Conservation (phyloP, 257 asterid genomes). For the Ehretia macrophylla region DNA sequence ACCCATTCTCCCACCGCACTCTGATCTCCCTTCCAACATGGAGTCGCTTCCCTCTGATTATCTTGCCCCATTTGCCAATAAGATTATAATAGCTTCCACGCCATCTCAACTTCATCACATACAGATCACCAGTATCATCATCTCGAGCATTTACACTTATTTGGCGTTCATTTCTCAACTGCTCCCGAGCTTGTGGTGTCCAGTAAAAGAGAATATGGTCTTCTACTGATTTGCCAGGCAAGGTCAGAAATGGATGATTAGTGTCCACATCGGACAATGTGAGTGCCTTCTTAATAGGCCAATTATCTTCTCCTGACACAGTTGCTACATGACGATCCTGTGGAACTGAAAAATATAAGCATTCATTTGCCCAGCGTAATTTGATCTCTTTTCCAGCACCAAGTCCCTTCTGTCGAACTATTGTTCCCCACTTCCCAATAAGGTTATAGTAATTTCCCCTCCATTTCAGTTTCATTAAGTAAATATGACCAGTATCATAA, state of each 20-base stretch:
- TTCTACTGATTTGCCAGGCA: slow-evolving; percentile 79
- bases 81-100: slow-evolving; percentile 73
- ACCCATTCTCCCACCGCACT: slow-evolving; percentile 60
- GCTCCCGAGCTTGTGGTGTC: slow-evolving; percentile 60
- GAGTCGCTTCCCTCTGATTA: slow-evolving; percentile 62
- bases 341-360: slow-evolving; percentile 70
- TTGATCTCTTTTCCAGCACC: slow-evolving; percentile 73
- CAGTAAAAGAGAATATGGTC: slow-evolving; percentile 66
- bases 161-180: slow-evolving; percentile 60
- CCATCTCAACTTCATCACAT: slow-evolving; percentile 73
- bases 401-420: slow-evolving; percentile 62
- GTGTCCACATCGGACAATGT: slow-evolving; percentile 79
- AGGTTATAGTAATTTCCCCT: slow-evolving; percentile 68
- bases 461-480: slow-evolving; percentile 71
- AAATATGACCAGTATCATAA: slow-evolving; percentile 62
- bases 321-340: slow-evolving; percentile 42
- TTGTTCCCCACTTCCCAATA: slow-evolving; percentile 72
- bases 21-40: slow-evolving; percentile 66
- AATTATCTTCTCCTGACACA: slow-evolving; percentile 46
- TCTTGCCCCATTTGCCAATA: slow-evolving; percentile 82
- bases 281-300: slow-evolving; percentile 78
- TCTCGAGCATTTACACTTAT: slow-evolving; percentile 64
- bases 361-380: slow-evolving; percentile 57
- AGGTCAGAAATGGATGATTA: slow-evolving; percentile 77
- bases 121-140: slow-evolving; percentile 60